Evolutionary conservation across 495 filamentous ascomycete genomes (phyloP).

Genomic region (Annulohypoxylon maeteangense): DNA sequence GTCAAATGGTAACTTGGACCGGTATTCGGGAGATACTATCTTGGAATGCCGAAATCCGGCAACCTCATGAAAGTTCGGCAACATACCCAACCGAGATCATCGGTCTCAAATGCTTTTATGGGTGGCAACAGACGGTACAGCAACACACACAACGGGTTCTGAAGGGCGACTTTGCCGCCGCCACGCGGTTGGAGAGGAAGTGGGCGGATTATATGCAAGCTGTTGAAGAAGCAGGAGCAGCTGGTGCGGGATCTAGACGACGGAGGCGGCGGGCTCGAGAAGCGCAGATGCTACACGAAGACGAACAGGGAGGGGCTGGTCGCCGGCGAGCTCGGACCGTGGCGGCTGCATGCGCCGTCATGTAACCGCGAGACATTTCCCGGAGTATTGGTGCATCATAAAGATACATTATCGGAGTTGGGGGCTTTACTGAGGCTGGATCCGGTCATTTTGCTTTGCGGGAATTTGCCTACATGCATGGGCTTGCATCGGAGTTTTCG

Average conservation of each 20-base stretch:
- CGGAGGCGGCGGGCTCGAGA: conserved; percentile 79
- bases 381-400: conserved; percentile 30
- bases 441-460: conserved; percentile 6
- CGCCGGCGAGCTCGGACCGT: conserved; percentile 67
- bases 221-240: conserved; percentile 81
- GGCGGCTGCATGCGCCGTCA: conserved; percentile 60
- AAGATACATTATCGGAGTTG: conserved; percentile 20
- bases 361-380: conserved; percentile 55
- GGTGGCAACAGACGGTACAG: conserved; percentile 93
- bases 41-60: conserved; percentile 76
- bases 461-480: conserved; percentile 1
- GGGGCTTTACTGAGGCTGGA: conserved; percentile 12
- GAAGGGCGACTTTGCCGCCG: conserved; percentile 74
- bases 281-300: conserved; percentile 76
- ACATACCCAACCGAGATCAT: conserved; percentile 79
- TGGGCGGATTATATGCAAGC: conserved; percentile 97
- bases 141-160: conserved; percentile 89
- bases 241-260: conserved; percentile 67
- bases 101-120: conserved; percentile 90
- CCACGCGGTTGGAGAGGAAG: conserved; percentile 80
- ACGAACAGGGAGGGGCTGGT: conserved; percentile 75
- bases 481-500: conserved; percentile 19
- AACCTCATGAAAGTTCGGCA: conserved; percentile 51
- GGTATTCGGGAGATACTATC: conserved; percentile 87
- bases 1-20: conserved; percentile 89